These are phyloP conservation scores for Colletotrichum horii DNA, from an alignment of 2,329 filamentous ascomycete genomes.

Conservation along the genomic window DNA sequence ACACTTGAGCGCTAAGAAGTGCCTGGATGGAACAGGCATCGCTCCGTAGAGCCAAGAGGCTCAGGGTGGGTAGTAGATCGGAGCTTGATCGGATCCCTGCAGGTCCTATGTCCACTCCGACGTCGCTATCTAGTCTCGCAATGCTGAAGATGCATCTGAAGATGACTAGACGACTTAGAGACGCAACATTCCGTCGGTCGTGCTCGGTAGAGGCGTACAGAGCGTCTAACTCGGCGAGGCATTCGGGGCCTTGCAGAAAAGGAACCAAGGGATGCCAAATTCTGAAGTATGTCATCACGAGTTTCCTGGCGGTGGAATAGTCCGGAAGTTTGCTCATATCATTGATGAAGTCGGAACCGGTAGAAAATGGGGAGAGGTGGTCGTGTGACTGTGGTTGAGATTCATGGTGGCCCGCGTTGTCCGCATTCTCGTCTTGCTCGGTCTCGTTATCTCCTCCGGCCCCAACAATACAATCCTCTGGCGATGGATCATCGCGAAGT, in stretches of 20 bases:
- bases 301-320: slow-evolving; percentile 32
- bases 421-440: not conserved
- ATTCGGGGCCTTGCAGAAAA: slow-evolving; percentile 55
- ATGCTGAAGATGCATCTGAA: slow-evolving; percentile 58
- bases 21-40: slow-evolving; percentile 53
- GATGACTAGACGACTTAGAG: slow-evolving; percentile 38
- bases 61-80: slow-evolving; percentile 36
- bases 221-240: slow-evolving; percentile 46
- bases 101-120: slow-evolving; percentile 26
- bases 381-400: not conserved
- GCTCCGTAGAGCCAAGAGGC: slow-evolving; percentile 41
- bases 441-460: not conserved
- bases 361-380: not conserved
- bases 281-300: slow-evolving; percentile 54
- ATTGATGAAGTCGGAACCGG: not conserved
- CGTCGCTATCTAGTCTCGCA: slow-evolving; percentile 36
- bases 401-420: not conserved
- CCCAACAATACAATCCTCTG: slow-evolving; percentile 19
- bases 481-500: not conserved
- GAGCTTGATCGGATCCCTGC: not conserved
- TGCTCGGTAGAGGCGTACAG: not conserved
- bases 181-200: not conserved
- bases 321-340: not conserved
- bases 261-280: slow-evolving; percentile 58
- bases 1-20: slow-evolving; percentile 51